These are phyloP conservation scores for Alternaria metachromatica DNA, from an alignment of 2,329 filamentous ascomycete species.

Conservation along the genomic window DNA sequence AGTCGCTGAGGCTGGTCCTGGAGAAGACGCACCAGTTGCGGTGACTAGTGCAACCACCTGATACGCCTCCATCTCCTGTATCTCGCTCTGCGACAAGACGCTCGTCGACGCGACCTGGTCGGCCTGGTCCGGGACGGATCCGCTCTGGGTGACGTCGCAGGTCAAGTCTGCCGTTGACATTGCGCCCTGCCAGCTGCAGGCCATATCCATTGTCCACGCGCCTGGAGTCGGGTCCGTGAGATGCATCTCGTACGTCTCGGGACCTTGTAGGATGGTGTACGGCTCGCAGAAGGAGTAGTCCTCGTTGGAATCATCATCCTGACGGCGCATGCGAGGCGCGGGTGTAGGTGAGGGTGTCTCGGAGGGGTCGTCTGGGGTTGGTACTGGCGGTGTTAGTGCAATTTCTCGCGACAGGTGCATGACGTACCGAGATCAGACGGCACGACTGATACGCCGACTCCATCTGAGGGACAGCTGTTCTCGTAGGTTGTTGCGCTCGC, in stretches of 20 bases:
- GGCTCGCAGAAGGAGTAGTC: slow-evolving; percentile 24
- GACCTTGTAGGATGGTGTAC: slow-evolving; percentile 34
- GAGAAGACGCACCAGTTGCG: slow-evolving; percentile 8
- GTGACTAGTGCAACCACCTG: slow-evolving; percentile 22
- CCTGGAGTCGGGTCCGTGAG: slow-evolving; percentile 28
- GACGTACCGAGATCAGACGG: slow-evolving; percentile 5
- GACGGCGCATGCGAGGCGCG: slow-evolving; percentile 27
- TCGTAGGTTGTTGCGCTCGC: slow-evolving; percentile 31
- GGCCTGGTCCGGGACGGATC: background rate
- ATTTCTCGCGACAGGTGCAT: background rate
- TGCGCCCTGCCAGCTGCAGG: slow-evolving; percentile 32
- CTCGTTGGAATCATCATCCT: slow-evolving; percentile 4
- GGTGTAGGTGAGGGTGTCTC: slow-evolving; percentile 21
- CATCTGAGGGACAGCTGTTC: slow-evolving; percentile 20
- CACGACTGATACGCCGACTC: slow-evolving; percentile 17
- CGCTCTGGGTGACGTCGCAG: slow-evolving; percentile 24
- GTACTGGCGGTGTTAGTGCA: background rate
- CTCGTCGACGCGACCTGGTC: background rate
- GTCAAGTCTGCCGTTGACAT: slow-evolving; percentile 30
- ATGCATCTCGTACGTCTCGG: slow-evolving; percentile 25
- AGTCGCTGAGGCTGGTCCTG: slow-evolving; percentile 8
- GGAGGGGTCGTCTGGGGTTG: background rate
- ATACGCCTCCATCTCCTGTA: slow-evolving; percentile 3
- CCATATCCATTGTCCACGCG: slow-evolving; percentile 25
- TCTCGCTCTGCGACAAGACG: slow-evolving; percentile 15